Percentiles rank a stretch among this genome's conserved stretches.
Conservation (phyloP, 2,329 filamentous ascomycete genomes). For the Ascochyta viciae-villosae region DNA sequence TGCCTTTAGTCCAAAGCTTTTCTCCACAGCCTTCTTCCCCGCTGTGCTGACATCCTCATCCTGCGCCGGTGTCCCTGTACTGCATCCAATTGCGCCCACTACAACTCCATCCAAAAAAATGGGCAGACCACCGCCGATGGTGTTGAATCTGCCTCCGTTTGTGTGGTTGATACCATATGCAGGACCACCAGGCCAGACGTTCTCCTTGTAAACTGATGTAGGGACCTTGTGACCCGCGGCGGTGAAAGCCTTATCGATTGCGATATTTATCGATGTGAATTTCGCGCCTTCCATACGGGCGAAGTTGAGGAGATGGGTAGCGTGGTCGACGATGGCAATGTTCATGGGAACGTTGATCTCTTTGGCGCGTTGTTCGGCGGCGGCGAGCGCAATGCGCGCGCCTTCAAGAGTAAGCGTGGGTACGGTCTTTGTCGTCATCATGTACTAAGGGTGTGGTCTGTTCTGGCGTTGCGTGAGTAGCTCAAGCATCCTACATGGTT, state of each 20-base stretch:
- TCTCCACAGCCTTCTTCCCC: conserved; percentile 58
- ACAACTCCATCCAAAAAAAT: conserved; percentile 57
- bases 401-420: conserved; percentile 47
- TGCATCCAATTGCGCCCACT: conserved; percentile 62
- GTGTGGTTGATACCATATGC: conserved; percentile 61
- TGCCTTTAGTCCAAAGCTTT: conserved; percentile 44
- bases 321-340: conserved; percentile 57
- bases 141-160: conserved; percentile 62
- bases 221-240: conserved; percentile 62
- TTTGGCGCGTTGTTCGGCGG: conserved; percentile 46
- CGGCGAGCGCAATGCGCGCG: conserved; percentile 45
- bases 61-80: conserved; percentile 62
- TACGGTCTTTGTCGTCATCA: conserved; percentile 43
- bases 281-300: conserved; percentile 57
- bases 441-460: not conserved
- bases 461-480: not conserved
- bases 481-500: conserved; percentile 1
- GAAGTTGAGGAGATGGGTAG: conserved; percentile 56
- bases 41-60: conserved; percentile 61
- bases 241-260: conserved; percentile 68
- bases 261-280: conserved; percentile 63
- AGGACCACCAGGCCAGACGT: conserved; percentile 60
- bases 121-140: conserved; percentile 62
- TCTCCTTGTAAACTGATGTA: conserved; percentile 61
- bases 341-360: conserved; percentile 55